Percentiles rank a stretch among this genome's conserved stretches.
phyloP scores from a whole-genome alignment of 1,284 basidiomycete species.

The Naganishia sp. region DNA sequence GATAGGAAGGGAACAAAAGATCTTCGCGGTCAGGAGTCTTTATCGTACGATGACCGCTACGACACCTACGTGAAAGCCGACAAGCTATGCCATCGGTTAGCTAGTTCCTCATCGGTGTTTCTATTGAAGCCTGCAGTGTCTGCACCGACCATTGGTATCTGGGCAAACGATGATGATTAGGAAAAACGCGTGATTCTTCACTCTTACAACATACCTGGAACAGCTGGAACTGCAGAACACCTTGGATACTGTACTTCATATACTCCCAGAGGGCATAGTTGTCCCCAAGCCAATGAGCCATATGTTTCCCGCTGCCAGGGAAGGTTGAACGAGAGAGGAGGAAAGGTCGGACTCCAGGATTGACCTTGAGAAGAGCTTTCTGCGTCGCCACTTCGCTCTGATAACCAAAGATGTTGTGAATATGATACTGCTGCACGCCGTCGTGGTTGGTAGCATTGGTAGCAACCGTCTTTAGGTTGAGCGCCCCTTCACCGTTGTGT shows the following conservation, averaged over 20 bases:
- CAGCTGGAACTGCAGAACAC: slow-evolving; percentile 71
- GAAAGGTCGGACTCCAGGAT: slow-evolving; percentile 65
- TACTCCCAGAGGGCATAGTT: slow-evolving; percentile 66
- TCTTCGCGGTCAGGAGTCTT: slow-evolving; percentile 41
- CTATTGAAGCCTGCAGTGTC: slow-evolving; percentile 64
- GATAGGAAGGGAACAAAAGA: background rate
- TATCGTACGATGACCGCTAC: too few species aligned
- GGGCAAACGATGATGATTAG: background rate
- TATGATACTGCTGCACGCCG: slow-evolving; percentile 30
- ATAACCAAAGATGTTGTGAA: slow-evolving; percentile 66
- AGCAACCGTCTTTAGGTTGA: slow-evolving; percentile 30
- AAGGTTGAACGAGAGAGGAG: slow-evolving; percentile 67
- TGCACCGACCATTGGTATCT: slow-evolving; percentile 67
- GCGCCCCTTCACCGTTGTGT: slow-evolving; percentile 59
- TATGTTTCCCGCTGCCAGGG: slow-evolving; percentile 62
- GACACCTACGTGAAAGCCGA: too few species aligned
- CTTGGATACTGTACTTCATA: slow-evolving; percentile 62
- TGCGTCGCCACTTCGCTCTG: slow-evolving; percentile 67
- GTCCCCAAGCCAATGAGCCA: slow-evolving; percentile 61
- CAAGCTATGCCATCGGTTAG: slow-evolving; percentile 78
- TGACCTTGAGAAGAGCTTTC: slow-evolving; percentile 59
- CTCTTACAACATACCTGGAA: slow-evolving; percentile 71
- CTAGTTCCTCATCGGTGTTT: slow-evolving; percentile 77
- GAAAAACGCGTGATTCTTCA: background rate
- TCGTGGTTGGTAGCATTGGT: slow-evolving; percentile 22